These are phyloP conservation scores for Cladosporium austrohemisphaericum DNA, from an alignment of 2,329 filamentous ascomycete species.

Conservation along the genomic window DNA sequence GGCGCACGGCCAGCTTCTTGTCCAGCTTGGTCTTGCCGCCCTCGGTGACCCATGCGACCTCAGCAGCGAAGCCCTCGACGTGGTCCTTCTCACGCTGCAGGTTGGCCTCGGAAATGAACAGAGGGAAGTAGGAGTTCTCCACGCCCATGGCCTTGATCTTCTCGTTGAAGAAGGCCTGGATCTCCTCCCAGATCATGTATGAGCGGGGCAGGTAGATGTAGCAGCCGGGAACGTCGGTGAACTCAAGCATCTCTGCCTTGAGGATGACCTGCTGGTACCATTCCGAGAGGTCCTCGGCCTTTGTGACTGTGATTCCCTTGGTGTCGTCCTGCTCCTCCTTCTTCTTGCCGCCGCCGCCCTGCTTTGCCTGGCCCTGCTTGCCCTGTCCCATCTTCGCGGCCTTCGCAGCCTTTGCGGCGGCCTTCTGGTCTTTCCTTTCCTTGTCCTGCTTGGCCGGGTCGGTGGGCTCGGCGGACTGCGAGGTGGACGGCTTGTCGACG, in stretches of 20 bases:
- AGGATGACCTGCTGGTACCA: constrained; percentile 98
- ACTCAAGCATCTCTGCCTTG: constrained; percentile 96
- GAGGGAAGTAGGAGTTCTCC: constrained; percentile 92
- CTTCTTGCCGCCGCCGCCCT: constrained; percentile 34
- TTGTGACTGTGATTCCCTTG: constrained; percentile 83
- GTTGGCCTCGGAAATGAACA: constrained; percentile 91
- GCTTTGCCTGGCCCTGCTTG: constrained; percentile 9
- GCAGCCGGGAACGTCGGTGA: constrained; percentile 96
- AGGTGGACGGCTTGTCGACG: constrained; percentile 17
- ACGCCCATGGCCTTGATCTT: constrained; percentile 89
- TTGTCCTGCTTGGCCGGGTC: constrained; percentile 33
- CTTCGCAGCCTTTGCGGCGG: constrained; percentile 25
- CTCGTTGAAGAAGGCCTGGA: constrained; percentile 55
- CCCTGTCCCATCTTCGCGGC: constrained; percentile 22
- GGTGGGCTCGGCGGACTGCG: constrained; percentile 22
- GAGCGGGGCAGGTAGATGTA: constrained; percentile 79
- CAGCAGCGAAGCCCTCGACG: constrained; percentile 96
- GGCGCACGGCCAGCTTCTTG: constrained; percentile 67
- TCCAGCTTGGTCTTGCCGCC: constrained; percentile 91
- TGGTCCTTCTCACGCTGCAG: constrained; percentile 86
- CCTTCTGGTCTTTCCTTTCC: constrained; percentile 34
- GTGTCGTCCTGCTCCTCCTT: constrained; percentile 59
- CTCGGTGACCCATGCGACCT: constrained; percentile 84
- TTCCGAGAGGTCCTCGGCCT: constrained; percentile 80
- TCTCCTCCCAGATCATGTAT: constrained; percentile 65